These are phyloP conservation scores for Secale cereale DNA, from an alignment of 176 grass and related monocot genomes.

Conservation along the genomic window DNA sequence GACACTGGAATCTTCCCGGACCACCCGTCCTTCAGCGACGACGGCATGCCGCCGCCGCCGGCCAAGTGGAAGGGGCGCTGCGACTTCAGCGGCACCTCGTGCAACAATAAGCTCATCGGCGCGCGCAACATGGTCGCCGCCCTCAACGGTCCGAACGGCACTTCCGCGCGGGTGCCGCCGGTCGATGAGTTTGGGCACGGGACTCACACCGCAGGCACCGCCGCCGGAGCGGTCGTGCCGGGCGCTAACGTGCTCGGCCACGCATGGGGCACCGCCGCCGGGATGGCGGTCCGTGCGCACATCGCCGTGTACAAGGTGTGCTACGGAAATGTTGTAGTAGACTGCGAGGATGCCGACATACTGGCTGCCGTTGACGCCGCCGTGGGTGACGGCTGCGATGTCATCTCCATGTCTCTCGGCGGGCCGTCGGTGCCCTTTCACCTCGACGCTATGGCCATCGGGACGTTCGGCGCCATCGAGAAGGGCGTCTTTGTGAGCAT, in stretches of 20 bases:
- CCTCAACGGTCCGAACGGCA: neutral
- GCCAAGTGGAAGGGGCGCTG: slow-evolving; percentile 57
- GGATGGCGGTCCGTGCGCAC: slow-evolving; percentile 20
- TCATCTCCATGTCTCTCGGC: slow-evolving; percentile 23
- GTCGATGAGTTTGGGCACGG: neutral
- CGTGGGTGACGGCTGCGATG: slow-evolving; percentile 27
- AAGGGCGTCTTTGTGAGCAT: slow-evolving; percentile 44
- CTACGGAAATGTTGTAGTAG: neutral
- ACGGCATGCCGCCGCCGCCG: slow-evolving; percentile 47
- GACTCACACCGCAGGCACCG: neutral
- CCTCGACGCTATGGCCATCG: slow-evolving; percentile 39
- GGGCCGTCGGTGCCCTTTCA: slow-evolving; percentile 12
- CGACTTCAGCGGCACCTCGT: slow-evolving; percentile 30
- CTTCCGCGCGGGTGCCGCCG: neutral
- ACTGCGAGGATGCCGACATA: slow-evolving; percentile 12
- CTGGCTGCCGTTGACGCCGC: slow-evolving; percentile 32
- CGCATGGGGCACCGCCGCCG: neutral
- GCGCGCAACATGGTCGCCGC: slow-evolving; percentile 25
- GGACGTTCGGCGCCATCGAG: slow-evolving; percentile 38
- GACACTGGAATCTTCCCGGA: neutral
- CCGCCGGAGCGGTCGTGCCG: neutral
- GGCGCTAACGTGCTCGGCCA: slow-evolving; percentile 27
- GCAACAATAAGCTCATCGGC: slow-evolving; percentile 27
- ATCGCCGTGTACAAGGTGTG: neutral
- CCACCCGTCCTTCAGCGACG: neutral